Evolutionary conservation across 345 rosid species (phyloP).

Genomic region (Combretum micranthum): DNA sequence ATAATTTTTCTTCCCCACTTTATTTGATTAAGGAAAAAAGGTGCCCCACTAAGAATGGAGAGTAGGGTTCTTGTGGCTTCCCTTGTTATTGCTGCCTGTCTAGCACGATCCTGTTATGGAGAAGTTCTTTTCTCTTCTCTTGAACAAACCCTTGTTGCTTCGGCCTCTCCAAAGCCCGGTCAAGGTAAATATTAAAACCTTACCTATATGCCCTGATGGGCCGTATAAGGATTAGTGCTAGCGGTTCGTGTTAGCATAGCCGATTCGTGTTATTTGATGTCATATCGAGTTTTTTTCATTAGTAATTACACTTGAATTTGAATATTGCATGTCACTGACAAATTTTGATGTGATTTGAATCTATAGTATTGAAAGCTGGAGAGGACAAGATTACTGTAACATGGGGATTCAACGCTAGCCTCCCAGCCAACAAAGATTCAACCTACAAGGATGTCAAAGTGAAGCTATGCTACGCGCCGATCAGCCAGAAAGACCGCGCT

Average conservation of each 20-base stretch:
- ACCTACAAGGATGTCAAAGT: slow-evolving; percentile 39
- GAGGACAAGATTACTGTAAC: slow-evolving; percentile 42
- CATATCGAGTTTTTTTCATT: too few species aligned
- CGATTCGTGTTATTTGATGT: too few species aligned
- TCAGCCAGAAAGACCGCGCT: slow-evolving; percentile 67
- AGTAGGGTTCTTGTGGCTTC: slow-evolving; percentile 9
- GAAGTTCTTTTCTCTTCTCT: slow-evolving; percentile 35
- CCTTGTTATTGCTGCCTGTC: slow-evolving; percentile 10
- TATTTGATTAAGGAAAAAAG: too few species aligned
- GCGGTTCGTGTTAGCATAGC: neutral
- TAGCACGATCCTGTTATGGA: slow-evolving; percentile 16
- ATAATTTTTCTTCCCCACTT: too few species aligned
- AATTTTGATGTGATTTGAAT: neutral
- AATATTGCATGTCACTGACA: too few species aligned
- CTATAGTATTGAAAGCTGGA: slow-evolving; percentile 44
- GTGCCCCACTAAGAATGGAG: neutral
- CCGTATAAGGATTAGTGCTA: neutral
- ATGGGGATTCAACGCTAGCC: slow-evolving; percentile 46
- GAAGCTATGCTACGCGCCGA: slow-evolving; percentile 60
- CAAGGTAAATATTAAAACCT: slow-evolving; percentile 23
- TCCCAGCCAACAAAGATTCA: slow-evolving; percentile 27
- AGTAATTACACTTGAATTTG: too few species aligned
- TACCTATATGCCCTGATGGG: neutral
- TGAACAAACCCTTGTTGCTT: slow-evolving; percentile 26
- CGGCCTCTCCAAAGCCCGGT: slow-evolving; percentile 25